A percentile compares a stretch with the other conserved stretches of the same genome.
phyloP scores from a whole-genome alignment of 2,329 filamentous ascomycete species.

The Sclerotinia borealis region DNA sequence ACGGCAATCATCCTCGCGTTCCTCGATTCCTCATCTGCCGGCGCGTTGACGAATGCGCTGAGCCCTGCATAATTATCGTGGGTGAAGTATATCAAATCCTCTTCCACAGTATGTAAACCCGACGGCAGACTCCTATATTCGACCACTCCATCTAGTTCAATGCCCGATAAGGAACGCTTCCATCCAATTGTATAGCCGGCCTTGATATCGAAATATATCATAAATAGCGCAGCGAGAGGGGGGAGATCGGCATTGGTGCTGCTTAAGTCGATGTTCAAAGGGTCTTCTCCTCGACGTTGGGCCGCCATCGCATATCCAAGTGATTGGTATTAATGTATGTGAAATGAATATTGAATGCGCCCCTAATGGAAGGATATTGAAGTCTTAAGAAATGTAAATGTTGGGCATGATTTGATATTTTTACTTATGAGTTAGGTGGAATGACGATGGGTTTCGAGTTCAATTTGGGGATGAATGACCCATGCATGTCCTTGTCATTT shows the following conservation, averaged over 20 bases:
- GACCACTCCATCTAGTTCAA: slow-evolving; percentile 77
- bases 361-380: neutral
- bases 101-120: slow-evolving; percentile 78
- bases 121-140: slow-evolving; percentile 97
- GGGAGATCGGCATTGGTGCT: slow-evolving; percentile 42
- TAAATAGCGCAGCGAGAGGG: slow-evolving; percentile 71
- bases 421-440: too few relatives aligned
- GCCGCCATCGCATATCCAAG: slow-evolving; percentile 26
- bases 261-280: slow-evolving; percentile 30
- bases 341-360: neutral
- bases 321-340: neutral
- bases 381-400: neutral
- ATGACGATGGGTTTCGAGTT: neutral
- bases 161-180: slow-evolving; percentile 65
- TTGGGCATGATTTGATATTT: slow-evolving; percentile 1
- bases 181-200: slow-evolving; percentile 87
- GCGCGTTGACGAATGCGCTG: slow-evolving; percentile 83
- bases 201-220: slow-evolving; percentile 89
- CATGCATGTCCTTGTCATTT: slow-evolving; percentile 2
- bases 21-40: slow-evolving; percentile 70
- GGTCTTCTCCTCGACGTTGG: slow-evolving; percentile 30
- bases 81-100: slow-evolving; percentile 92
- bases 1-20: slow-evolving; percentile 92
- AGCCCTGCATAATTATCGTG: slow-evolving; percentile 79
- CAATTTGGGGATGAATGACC: neutral